Conservation (phyloP, 2,329 filamentous ascomycete species). For the Cladobotryum protrusum region DNA sequence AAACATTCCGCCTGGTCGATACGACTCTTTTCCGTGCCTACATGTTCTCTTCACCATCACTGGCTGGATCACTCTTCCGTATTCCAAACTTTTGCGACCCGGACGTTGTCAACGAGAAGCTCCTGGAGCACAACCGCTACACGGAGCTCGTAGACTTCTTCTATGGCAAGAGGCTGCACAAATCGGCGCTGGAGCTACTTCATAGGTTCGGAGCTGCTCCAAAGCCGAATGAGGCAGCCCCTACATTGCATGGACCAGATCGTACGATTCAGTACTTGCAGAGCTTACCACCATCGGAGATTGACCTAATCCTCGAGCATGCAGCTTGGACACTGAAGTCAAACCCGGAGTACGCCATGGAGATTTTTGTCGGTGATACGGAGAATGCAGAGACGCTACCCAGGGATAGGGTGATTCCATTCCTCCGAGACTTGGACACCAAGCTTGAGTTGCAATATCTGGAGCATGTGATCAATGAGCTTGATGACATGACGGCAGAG, state of each 20-base stretch:
- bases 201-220: slow-evolving; percentile 67
- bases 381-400: slow-evolving; percentile 91
- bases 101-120: slow-evolving; percentile 85
- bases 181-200: slow-evolving; percentile 76
- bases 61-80: slow-evolving; percentile 86
- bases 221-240: slow-evolving; percentile 43
- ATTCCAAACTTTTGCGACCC: slow-evolving; percentile 97
- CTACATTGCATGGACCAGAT: slow-evolving; percentile 67
- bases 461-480: slow-evolving; percentile 83
- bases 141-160: slow-evolving; percentile 97
- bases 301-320: slow-evolving; percentile 87
- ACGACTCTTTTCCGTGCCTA: slow-evolving; percentile 91
- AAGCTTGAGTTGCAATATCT: slow-evolving; percentile 74
- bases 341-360: slow-evolving; percentile 74
- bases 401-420: slow-evolving; percentile 66
- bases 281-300: slow-evolving; percentile 75
- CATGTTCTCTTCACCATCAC: slow-evolving; percentile 81
- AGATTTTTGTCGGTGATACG: slow-evolving; percentile 86
- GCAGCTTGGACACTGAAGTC: slow-evolving; percentile 77
- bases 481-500: slow-evolving; percentile 76
- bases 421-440: slow-evolving; percentile 62
- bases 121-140: slow-evolving; percentile 83
- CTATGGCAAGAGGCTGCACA: slow-evolving; percentile 88
- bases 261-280: slow-evolving; percentile 88
- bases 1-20: slow-evolving; percentile 79